These are phyloP conservation scores for Graphilbum fragrans DNA, from an alignment of 2,329 filamentous ascomycete genomes.

Conservation along the genomic window DNA sequence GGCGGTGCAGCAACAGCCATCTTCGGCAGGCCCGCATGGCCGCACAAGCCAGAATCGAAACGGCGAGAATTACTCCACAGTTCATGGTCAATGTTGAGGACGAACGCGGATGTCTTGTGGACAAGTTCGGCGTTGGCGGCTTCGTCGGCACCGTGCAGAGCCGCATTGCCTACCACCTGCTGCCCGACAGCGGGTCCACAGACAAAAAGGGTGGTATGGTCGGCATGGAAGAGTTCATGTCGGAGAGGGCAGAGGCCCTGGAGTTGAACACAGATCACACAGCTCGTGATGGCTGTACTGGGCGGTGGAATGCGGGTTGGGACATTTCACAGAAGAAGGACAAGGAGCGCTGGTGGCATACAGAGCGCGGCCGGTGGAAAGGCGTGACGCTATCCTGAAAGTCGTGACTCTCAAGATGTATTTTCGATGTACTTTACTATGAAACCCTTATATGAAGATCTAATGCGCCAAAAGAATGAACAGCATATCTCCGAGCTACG, in stretches of 20 bases:
- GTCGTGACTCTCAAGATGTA: no score
- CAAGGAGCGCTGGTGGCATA: constrained; percentile 21
- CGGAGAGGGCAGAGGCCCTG: constrained; percentile 32
- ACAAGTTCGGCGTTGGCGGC: constrained; percentile 43
- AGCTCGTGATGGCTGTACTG: constrained; percentile 16
- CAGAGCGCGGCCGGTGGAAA: constrained; percentile 21
- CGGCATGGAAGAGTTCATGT: constrained; percentile 36
- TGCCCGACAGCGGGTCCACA: constrained; percentile 41
- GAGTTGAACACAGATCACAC: constrained; percentile 8
- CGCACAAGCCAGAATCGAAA: constrained; percentile 54
- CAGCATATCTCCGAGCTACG: no score
- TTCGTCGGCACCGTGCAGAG: constrained; percentile 51
- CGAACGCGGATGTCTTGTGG: constrained; percentile 35
- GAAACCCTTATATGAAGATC: no score
- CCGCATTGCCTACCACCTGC: constrained; percentile 46
- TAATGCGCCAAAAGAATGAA: no score
- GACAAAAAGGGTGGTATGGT: constrained; percentile 46
- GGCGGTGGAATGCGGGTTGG: constrained; percentile 20
- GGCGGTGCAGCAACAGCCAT: constrained; percentile 14
- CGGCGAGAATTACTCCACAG: constrained; percentile 37
- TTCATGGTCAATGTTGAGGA: constrained; percentile 47
- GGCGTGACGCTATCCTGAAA: constrained; percentile 15
- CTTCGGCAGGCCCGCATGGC: constrained; percentile 42
- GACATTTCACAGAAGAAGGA: constrained; percentile 20
- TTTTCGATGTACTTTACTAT: no score